Evolutionary conservation across 768 basidiomycete species (phyloP).

Genomic region (Hericium rajendrae): DNA sequence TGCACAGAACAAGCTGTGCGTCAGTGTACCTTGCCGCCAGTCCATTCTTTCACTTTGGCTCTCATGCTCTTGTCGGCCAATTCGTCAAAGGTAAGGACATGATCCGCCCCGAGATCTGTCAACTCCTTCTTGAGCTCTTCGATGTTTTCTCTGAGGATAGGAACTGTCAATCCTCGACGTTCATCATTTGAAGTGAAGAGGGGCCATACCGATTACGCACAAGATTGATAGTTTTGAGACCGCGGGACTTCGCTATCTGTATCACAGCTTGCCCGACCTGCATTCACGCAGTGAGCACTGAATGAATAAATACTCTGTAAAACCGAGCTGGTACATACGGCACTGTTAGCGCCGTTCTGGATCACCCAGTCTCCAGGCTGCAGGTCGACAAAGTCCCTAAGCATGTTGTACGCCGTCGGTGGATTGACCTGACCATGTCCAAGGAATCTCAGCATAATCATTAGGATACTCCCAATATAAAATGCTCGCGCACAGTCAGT

Average conservation of each 20-base stretch:
- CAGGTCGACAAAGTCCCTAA: conserved; percentile 57
- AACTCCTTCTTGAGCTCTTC: conserved; percentile 41
- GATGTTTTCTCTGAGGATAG: conserved; percentile 38
- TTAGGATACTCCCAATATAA: background rate
- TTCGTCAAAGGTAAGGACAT: conserved; percentile 73
- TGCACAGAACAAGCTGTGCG: background rate
- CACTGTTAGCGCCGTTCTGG: conserved; percentile 82
- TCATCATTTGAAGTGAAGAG: background rate
- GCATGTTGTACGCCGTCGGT: conserved; percentile 76
- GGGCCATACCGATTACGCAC: conserved; percentile 54
- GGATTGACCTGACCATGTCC: conserved; percentile 55
- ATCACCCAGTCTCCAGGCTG: conserved; percentile 69
- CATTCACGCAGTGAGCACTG: background rate
- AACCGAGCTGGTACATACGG: conserved; percentile 34
- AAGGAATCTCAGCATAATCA: background rate
- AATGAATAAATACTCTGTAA: no score
- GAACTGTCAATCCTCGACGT: background rate
- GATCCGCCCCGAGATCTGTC: conserved; percentile 55
- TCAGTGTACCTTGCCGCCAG: conserved; percentile 42
- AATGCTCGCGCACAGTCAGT: conserved; percentile 42
- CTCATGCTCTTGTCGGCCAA: conserved; percentile 41
- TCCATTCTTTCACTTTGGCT: conserved; percentile 52
- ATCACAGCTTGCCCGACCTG: conserved; percentile 82
- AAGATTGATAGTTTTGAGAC: conserved; percentile 73
- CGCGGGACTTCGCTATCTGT: conserved; percentile 61